phyloP scores from a whole-genome alignment of 2,329 filamentous ascomycete genomes.

The Cladosporium sp. region DNA sequence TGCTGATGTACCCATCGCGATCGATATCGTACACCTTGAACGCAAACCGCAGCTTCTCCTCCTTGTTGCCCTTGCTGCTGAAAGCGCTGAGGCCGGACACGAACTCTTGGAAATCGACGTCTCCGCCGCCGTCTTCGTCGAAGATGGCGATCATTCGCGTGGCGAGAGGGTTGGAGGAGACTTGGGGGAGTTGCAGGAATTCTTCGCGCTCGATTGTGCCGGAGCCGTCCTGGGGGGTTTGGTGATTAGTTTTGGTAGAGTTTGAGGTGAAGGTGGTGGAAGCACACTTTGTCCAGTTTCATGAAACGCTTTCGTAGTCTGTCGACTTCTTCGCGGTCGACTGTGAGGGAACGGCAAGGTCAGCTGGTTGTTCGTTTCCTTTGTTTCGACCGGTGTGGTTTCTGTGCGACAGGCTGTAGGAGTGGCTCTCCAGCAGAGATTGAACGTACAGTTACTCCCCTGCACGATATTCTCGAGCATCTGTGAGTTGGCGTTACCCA shows the following conservation, averaged over 20 bases:
- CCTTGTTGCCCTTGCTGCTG: conserved; percentile 97
- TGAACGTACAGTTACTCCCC: conserved; percentile 87
- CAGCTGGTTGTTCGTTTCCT: conserved; percentile 7
- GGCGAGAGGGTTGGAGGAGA: conserved; percentile 94
- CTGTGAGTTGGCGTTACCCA: conserved; percentile 59
- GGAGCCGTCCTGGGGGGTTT: conserved; percentile 74
- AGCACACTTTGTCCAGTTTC: conserved; percentile 91
- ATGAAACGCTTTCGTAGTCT: conserved; percentile 95
- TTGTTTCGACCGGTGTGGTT: background rate
- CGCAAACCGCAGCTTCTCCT: conserved; percentile 95
- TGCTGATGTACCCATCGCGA: conserved; percentile 96
- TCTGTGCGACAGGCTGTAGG: background rate
- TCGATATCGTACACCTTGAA: conserved; percentile 99
- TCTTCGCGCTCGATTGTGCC: conserved; percentile 98
- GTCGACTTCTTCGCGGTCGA: conserved; percentile 96
- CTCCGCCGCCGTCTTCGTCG: conserved; percentile 95
- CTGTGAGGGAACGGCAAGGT: conserved; percentile 49
- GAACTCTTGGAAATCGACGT: conserved; percentile 98
- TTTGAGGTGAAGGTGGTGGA: background rate
- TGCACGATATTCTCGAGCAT: conserved; percentile 96
- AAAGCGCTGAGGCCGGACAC: conserved; percentile 93
- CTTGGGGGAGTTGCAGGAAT: conserved; percentile 94
- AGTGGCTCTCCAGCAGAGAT: background rate
- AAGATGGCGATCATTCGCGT: conserved; percentile 99
- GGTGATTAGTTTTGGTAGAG: background rate